phyloP scores from a whole-genome alignment of 1,139 yeast species.

The Yamadazyma spencermartinsiae region DNA sequence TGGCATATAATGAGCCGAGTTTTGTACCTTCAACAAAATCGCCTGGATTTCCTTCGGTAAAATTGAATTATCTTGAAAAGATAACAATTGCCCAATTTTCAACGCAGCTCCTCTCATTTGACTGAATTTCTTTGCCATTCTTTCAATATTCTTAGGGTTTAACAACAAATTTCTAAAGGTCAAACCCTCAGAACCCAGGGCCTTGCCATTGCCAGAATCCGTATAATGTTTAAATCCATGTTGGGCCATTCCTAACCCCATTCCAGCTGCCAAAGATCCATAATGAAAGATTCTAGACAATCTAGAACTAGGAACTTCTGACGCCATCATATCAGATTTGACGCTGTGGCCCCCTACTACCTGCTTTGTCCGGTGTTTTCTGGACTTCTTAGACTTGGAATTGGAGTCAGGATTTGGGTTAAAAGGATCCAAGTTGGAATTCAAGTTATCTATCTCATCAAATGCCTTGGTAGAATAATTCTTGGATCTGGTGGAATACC shows the following conservation, averaged over 20 bases:
- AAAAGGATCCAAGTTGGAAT: constrained; percentile 4
- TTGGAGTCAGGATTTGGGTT: constrained; percentile 13
- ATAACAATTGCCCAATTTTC: constrained; percentile 91
- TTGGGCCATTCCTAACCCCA: constrained; percentile 81
- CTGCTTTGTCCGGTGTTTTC: constrained; percentile 4
- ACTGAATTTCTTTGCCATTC: constrained; percentile 83
- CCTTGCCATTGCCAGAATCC: constrained; percentile 24
- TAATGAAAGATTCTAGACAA: constrained; percentile 87
- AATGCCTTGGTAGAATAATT: constrained; percentile 16
- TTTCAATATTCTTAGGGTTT: constrained; percentile 80
- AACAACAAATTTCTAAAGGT: constrained; percentile 63
- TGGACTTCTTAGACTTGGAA: constrained; percentile 5
- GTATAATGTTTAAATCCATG: constrained; percentile 76
- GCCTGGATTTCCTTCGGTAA: constrained; percentile 84
- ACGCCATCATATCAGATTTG: constrained; percentile 24
- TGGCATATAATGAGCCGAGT: constrained; percentile 96
- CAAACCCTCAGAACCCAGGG: constrained; percentile 40
- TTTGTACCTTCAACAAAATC: constrained; percentile 81
- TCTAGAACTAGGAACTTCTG: constrained; percentile 84
- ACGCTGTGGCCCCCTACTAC: constrained; percentile 11
- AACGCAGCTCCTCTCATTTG: constrained; percentile 98
- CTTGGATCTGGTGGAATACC: constrained; percentile 12
- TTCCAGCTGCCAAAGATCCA: constrained; percentile 89
- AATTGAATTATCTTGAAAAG: constrained; percentile 86
- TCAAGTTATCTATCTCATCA: no score